Evolutionary conservation across 345 rosid genomes (phyloP).

Genomic region (Litchi chinensis): DNA sequence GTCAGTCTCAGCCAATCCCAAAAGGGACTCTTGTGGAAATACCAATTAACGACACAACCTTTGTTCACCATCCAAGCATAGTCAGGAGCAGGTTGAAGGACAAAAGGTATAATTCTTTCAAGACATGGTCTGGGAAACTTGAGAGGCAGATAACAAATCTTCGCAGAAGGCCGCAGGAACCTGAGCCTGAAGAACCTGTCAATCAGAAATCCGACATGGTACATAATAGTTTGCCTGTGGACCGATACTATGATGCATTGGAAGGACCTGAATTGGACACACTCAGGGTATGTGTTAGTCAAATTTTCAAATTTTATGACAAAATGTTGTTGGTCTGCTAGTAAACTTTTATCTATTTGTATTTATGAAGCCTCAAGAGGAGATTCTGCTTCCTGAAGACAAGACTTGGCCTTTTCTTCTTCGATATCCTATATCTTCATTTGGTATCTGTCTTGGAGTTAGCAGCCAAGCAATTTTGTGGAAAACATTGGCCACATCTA

Average conservation of each 20-base stretch:
- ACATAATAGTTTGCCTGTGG: slow-evolving; percentile 51
- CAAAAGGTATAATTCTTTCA: slow-evolving; percentile 73
- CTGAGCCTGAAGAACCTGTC: slow-evolving; percentile 26
- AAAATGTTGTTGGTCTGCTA: background rate
- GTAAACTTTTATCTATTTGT: background rate
- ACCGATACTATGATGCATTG: slow-evolving; percentile 78
- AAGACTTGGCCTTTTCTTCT: slow-evolving; percentile 91
- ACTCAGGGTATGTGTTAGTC: slow-evolving; percentile 54
- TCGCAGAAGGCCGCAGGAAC: slow-evolving; percentile 51
- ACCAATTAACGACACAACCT: slow-evolving; percentile 17
- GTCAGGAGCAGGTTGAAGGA: slow-evolving; percentile 41
- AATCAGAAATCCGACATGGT: slow-evolving; percentile 40
- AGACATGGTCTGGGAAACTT: slow-evolving; percentile 85
- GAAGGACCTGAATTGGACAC: slow-evolving; percentile 90
- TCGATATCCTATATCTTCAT: slow-evolving; percentile 72
- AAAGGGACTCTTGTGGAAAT: slow-evolving; percentile 32
- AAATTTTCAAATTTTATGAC: background rate
- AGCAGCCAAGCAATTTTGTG: slow-evolving; percentile 93
- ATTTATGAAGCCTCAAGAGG: slow-evolving; percentile 60
- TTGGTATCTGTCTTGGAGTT: slow-evolving; percentile 89
- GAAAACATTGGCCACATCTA: slow-evolving; percentile 71
- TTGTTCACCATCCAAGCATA: slow-evolving; percentile 35
- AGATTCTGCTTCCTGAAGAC: slow-evolving; percentile 74
- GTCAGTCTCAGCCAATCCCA: slow-evolving; percentile 72
- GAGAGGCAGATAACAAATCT: slow-evolving; percentile 74